Conservation (phyloP, 208 protist genomes). For the Angomonas ambiguus region DNA sequence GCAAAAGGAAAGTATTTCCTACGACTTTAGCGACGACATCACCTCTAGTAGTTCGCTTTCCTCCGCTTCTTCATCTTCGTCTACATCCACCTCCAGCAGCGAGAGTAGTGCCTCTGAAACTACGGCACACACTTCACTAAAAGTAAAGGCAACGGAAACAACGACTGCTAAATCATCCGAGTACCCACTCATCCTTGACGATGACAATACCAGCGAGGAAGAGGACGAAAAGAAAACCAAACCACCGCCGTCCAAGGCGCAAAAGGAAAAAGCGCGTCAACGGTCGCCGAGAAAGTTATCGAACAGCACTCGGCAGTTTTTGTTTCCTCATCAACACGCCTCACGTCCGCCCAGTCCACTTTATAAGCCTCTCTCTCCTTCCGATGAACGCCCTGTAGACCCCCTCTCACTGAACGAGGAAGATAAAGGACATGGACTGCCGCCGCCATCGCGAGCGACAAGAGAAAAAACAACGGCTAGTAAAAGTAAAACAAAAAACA, state of each 20-base stretch:
- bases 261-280: not conserved
- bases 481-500: too few species aligned
- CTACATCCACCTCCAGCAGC: too few species aligned
- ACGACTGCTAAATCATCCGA: not conserved
- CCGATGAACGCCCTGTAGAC: too few species aligned
- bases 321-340: slow-evolving; percentile 9
- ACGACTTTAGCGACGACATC: too few species aligned
- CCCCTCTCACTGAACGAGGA: too few species aligned
- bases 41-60: too few species aligned
- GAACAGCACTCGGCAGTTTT: slow-evolving; percentile 12
- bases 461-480: too few species aligned
- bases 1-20: not conserved
- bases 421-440: too few species aligned
- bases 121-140: slow-evolving; percentile 1
- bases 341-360: not conserved
- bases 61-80: too few species aligned
- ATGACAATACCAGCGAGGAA: not conserved
- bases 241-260: not conserved
- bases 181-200: not conserved
- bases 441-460: too few species aligned
- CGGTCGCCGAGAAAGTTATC: not conserved
- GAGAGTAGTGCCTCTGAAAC: too few species aligned
- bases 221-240: not conserved
- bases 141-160: slow-evolving; percentile 2
- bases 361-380: too few species aligned